phyloP scores from a whole-genome alignment of 176 grass and related monocot species.

The Musa beccarii region DNA sequence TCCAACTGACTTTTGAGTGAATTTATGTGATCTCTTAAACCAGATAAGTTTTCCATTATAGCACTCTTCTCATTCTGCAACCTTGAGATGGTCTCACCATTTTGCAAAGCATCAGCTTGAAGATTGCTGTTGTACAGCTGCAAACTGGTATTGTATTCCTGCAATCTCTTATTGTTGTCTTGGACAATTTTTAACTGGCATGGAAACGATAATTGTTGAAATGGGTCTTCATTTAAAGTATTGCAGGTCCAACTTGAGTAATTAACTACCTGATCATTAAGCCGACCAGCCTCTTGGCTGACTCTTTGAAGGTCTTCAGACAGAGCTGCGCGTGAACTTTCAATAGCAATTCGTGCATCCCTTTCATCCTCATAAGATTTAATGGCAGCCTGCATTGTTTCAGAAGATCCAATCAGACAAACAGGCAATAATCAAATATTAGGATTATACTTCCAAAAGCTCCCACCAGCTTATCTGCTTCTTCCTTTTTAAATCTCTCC shows the following conservation, averaged over 20 bases:
- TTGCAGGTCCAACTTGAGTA: background rate
- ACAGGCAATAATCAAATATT: background rate
- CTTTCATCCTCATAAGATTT: conserved; percentile 58
- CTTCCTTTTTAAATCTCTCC: conserved; percentile 57
- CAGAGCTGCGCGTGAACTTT: conserved; percentile 26
- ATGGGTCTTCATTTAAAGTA: background rate
- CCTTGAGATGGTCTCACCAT: conserved; percentile 55
- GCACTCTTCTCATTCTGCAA: conserved; percentile 75
- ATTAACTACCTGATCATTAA: conserved; percentile 64
- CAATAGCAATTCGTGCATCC: conserved; percentile 34
- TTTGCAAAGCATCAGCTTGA: conserved; percentile 66
- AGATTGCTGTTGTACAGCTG: conserved; percentile 93
- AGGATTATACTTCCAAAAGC: background rate
- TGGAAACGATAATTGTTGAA: conserved; percentile 14
- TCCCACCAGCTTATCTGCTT: conserved; percentile 46
- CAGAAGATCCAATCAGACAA: background rate
- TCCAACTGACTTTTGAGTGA: conserved; percentile 66
- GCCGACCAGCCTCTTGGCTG: conserved; percentile 43
- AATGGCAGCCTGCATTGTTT: conserved; percentile 32
- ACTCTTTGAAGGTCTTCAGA: conserved; percentile 58
- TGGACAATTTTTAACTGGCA: conserved; percentile 77
- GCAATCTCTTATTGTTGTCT: conserved; percentile 63
- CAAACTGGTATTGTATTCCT: conserved; percentile 76
- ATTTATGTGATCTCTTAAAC: conserved; percentile 49
- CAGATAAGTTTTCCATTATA: conserved; percentile 59